Base-by-base conservation (phyloP, 2,329 filamentous ascomycete genomes). In the Lasiodiplodia theobromae region DNA sequence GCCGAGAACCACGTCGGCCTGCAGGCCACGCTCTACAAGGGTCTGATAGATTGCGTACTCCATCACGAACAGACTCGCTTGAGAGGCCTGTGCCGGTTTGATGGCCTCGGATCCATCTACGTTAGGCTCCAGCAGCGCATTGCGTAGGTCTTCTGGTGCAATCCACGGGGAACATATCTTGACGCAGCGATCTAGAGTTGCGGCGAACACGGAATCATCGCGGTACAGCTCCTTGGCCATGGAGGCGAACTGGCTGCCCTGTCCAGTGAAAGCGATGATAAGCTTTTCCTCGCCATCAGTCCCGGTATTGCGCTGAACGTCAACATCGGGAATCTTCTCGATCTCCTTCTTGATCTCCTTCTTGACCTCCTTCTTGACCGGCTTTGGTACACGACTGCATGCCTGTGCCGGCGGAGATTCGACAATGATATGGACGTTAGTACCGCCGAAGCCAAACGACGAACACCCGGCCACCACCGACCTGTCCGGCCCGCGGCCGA, bases 1-100 rank as follows among this genome's bases (percentile, higher is more conserved):
- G 1, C 81, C 81, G 44, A 82, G 77, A 7, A 82, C 73, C 0
- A 79, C 80, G 11, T 74, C 64, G 1, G 80, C 79, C 1, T 57
- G 34, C 0, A 79, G 28, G 0, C 78, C 78, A 23, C 47, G 47
- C 47, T 14, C 37, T 3, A 40, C 11, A 3, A 40, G 37, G 14
- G 12, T 5, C 37, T 40, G 37, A 14, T 40, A 16, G 12, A 40
- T 40, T 40, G 37, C 37, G 37, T 40, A 40, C 14, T 40, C 37
- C 3, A 40, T 40, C 2, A 40, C 37, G 14, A 40, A 40, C 37
- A 40, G 11, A 40, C 37, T 40, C 3, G 37, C 12, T 16, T 40
- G 37, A 16, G 37, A 40, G 14, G 37, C 37, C 0, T 40, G 5
- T 10, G 11, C 37, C 11, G 37, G 37, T 10, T 1, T 40, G 37